Percentiles rank a stretch among this genome's conserved stretches.
These are phyloP conservation scores for Rubroboletus satanas DNA, from an alignment of 768 basidiomycete species.

Conservation along the genomic window DNA sequence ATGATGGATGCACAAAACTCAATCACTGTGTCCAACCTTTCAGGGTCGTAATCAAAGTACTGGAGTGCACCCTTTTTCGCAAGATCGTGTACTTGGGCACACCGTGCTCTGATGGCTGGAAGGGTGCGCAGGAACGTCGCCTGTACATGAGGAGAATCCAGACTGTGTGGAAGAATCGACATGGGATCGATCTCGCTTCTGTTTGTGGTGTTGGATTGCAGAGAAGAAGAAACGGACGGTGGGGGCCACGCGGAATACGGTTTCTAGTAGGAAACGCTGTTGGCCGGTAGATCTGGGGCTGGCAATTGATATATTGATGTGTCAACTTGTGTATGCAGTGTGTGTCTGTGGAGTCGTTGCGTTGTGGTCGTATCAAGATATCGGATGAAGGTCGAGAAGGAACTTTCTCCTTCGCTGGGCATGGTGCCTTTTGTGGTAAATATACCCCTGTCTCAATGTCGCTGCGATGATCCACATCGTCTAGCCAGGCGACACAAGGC, in stretches of 20 bases:
- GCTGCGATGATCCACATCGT: too few relatives aligned
- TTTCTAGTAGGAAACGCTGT: neutral
- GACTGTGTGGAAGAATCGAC: constrained; percentile 4
- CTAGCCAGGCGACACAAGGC: too few relatives aligned
- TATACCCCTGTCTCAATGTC: constrained; percentile 5
- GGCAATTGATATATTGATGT: neutral
- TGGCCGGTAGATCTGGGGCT: neutral
- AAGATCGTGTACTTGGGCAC: constrained; percentile 70
- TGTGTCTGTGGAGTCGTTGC: neutral
- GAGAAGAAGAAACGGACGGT: neutral
- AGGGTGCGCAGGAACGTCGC: constrained; percentile 78
- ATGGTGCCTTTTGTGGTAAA: constrained; percentile 2
- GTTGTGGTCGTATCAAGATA: neutral
- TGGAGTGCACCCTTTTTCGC: constrained; percentile 71
- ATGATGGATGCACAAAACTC: constrained; percentile 77
- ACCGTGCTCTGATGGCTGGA: constrained; percentile 87
- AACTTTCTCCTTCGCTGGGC: too few relatives aligned
- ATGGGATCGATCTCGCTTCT: constrained; percentile 2
- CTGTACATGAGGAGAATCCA: constrained; percentile 14
- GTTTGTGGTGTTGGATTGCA: neutral
- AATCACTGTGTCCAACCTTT: constrained; percentile 64
- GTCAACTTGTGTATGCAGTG: neutral
- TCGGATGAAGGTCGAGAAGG: neutral
- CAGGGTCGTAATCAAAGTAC: constrained; percentile 83
- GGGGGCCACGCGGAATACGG: constrained; percentile 2